Conservation (phyloP, 1,284 basidiomycete species). For the Fereydounia khargensis region DNA sequence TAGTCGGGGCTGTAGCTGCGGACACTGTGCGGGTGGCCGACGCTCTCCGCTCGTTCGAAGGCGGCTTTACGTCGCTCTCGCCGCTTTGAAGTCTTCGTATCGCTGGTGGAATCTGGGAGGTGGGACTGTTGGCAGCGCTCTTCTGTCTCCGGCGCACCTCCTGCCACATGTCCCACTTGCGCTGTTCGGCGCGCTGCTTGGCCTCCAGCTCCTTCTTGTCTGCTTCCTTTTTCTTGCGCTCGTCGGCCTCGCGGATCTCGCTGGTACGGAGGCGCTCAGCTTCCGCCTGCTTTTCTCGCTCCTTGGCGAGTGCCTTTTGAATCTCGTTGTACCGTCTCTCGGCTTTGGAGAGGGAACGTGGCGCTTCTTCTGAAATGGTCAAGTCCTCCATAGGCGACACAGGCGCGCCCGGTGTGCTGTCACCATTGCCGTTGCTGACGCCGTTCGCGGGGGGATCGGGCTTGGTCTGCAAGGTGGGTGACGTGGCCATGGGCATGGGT, state of each 20-base stretch:
- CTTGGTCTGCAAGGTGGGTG: not conserved
- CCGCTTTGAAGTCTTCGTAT: constrained; percentile 28
- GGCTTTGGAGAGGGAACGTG: constrained; percentile 15
- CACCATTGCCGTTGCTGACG: not conserved
- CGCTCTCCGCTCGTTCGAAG: not conserved
- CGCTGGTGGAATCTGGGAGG: constrained; percentile 9
- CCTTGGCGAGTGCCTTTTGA: constrained; percentile 26
- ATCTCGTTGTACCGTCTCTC: constrained; percentile 35
- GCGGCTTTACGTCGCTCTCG: too few species aligned
- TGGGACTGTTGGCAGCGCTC: constrained; percentile 1
- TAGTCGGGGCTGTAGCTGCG: not conserved
- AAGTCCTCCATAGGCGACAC: not conserved
- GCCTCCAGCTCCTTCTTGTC: constrained; percentile 31
- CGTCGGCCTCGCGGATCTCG: constrained; percentile 7
- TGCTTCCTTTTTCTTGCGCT: constrained; percentile 23
- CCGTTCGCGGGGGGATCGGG: not conserved
- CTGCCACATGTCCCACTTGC: constrained; percentile 45
- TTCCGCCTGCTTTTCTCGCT: constrained; percentile 31
- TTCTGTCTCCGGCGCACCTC: constrained; percentile 36
- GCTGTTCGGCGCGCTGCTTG: constrained; percentile 23
- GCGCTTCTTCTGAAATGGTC: not conserved
- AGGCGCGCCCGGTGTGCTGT: not conserved
- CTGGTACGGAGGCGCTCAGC: constrained; percentile 20
- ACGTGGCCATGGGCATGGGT: constrained; percentile 15
- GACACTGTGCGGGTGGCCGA: not conserved